Evolutionary conservation across 2,329 filamentous ascomycete species (phyloP), one percentile per base, ranked within the genome.

Genomic region (Colletotrichum plurivorum): DNA sequence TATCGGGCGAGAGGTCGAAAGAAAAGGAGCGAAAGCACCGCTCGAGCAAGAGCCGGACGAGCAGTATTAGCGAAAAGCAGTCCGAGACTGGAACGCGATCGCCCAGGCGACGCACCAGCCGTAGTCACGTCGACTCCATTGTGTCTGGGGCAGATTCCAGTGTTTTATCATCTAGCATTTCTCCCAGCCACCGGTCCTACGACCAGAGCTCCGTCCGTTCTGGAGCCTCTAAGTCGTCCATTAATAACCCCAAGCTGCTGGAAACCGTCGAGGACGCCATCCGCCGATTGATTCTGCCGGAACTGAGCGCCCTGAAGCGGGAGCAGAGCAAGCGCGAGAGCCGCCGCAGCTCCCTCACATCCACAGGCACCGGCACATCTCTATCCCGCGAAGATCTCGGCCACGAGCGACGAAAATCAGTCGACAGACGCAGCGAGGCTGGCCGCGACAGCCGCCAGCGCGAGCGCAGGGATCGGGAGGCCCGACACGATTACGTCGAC

Each of bases 191-290:
- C 73, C 85, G 86, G 53, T 89, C 87, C 0, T 79, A 84, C 67
- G 87, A 89, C 72, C 84, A 86, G 70, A 84, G 87, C 76, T 88
- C 87, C 41, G 79, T 84, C 69, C 84, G 83, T 63, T 87, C 85
- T 0, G 82, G 80, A 8, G 80, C 80, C 25, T 89, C 88, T 31
- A 80, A 83, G 25, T 93, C 94, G 3, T 95, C 93, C 0, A 93
- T 97, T 78, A 97, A 97, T 81, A 97, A 98, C 75, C 95, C 95
- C 0, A 96, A 94, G 77, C 83, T 98, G 2, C 87, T 98, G 2
- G 93, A 96, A 75, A 96, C 94, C 0, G 95, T 98, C 3, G 95
- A 98, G 81, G 94, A 97, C 81, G 94, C 94, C 15, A 97, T 98
- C 76, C 91, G 94, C 71, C 89, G 94, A 56, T 86, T 97, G 57